These are phyloP conservation scores for Cryptosporidium baileyi DNA, from an alignment of 169 alveolate species.

Conservation along the genomic window DNA sequence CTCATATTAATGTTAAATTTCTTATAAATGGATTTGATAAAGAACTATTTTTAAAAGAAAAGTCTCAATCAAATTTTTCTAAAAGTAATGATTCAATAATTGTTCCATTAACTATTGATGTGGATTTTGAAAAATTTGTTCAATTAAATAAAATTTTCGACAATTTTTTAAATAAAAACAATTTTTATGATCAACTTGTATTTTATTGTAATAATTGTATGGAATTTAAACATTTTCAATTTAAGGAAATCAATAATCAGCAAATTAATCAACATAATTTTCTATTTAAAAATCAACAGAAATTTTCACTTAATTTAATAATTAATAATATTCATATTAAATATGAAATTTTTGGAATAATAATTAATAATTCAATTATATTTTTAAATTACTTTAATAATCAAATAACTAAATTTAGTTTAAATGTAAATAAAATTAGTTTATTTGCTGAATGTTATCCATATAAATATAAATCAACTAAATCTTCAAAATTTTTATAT, in stretches of 20 bases:
- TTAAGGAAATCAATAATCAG: no score
- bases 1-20: background rate
- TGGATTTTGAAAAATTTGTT: background rate
- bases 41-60: background rate
- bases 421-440: background rate
- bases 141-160: background rate
- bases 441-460: conserved; percentile 26
- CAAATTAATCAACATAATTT: no score
- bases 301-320: background rate
- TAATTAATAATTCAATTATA: background rate
- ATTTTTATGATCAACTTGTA: background rate
- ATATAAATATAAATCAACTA: background rate
- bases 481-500: background rate
- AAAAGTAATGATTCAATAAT: background rate
- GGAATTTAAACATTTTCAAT: background rate
- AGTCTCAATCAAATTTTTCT: background rate
- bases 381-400: background rate
- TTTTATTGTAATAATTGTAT: background rate
- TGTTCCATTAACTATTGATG: background rate
- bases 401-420: background rate
- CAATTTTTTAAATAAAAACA: background rate
- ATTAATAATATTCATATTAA: conserved; percentile 1
- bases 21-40: background rate
- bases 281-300: no score
- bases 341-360: conserved; percentile 17